Evolutionary conservation across 495 filamentous ascomycete species (phyloP), one percentile per base, ranked within the genome.

Genomic region (Hypoxylon rickii): DNA sequence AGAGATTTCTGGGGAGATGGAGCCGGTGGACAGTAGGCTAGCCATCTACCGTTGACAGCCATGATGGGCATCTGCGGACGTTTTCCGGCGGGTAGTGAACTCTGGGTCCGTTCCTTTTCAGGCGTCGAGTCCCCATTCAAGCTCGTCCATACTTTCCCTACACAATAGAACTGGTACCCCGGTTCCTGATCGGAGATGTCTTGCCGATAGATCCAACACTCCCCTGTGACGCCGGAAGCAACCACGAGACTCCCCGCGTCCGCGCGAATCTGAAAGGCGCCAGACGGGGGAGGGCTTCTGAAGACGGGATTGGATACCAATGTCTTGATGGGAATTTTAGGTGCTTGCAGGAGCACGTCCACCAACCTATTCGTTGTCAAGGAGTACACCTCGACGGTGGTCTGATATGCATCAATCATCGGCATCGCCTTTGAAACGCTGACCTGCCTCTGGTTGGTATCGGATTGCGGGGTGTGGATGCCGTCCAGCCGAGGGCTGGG

Each of bases 141-240:
- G 16, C 81, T 84, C 1, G 92, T 96, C 92, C 92, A 96, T 5
- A 89, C 74, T 69, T 96, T 96, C 4, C 87, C 92, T 26, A 92
- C 71, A 63, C 81, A 86, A 44, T 72, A 63, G 70, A 92, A 94
- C 21, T 69, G 55, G n/a, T 68, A 48, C 5, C 66, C 49, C 4
- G 61, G 49, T 11, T 76, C 72, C 61, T 65, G 60, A 21, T 61
- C 53, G 21, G 49, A 34, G 20, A 58, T 55, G 0, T 56, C 50
- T 57, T 80, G 75, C 17, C 73, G 74, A 50, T 88, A 96, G 7
- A 95, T 77, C 78, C 86, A 95, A 6, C 92, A 85, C 69, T 96
- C 92, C 7, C 92, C 92, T 42, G 89, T 96, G 12, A 77, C 76
- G 8, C 91, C 89, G 44, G 91, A 96, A 17, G 87, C 82, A 15